Percentiles rank a stretch among this genome's conserved stretches.
Evolutionary conservation across 2,329 filamentous ascomycete genomes (phyloP).

Genomic region (Chaetomiaceae sp.): DNA sequence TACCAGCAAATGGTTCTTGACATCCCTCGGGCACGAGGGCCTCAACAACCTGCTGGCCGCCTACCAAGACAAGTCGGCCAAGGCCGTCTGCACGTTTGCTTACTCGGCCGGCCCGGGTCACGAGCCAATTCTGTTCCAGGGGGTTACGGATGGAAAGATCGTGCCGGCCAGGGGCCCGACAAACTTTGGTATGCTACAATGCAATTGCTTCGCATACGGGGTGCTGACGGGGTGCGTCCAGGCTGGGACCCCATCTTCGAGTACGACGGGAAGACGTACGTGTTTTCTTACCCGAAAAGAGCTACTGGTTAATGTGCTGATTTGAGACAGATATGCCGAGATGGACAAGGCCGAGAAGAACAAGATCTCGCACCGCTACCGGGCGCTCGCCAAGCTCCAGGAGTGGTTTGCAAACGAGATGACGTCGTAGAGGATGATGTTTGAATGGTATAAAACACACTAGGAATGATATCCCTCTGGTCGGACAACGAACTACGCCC

Average conservation of each 20-base stretch:
- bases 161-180: conserved; percentile 76
- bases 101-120: conserved; percentile 82
- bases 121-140: conserved; percentile 85
- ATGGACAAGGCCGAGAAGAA: conserved; percentile 91
- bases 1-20: conserved; percentile 86
- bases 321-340: conserved; percentile 68
- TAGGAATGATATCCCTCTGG: neutral
- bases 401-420: conserved; percentile 62
- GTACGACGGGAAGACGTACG: conserved; percentile 77
- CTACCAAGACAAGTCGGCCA: conserved; percentile 84
- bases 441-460: neutral
- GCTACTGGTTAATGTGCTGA: neutral
- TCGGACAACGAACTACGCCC: too few relatives aligned
- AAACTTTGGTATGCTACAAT: conserved; percentile 66
- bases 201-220: neutral
- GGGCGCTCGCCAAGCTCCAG: conserved; percentile 82
- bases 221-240: neutral
- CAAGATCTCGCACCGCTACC: conserved; percentile 83
- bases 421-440: conserved; percentile 16
- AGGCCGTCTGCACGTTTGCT: conserved; percentile 94
- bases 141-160: conserved; percentile 78
- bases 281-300: conserved; percentile 11
- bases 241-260: conserved; percentile 98
- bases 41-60: conserved; percentile 86
- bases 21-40: conserved; percentile 73